Evolutionary conservation across 257 asterid species (phyloP), one percentile per base, ranked within the genome.

Genomic region (Solanum bukasovii): DNA sequence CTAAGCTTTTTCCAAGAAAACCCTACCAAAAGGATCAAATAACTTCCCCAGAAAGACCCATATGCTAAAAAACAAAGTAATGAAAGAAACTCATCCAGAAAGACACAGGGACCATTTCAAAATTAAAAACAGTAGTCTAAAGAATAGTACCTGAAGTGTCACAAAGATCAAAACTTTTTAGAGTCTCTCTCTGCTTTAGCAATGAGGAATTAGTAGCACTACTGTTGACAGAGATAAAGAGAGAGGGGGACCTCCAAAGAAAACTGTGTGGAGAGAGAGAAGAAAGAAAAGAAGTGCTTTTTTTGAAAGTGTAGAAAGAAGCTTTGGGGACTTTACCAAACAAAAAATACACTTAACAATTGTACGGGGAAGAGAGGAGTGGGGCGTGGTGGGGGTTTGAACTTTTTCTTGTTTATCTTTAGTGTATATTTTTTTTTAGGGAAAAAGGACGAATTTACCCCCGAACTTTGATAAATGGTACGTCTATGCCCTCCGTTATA

Each of bases 141-240:
- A 86, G 70, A 31, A 44, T 71, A 21, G 73, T 72, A 86, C 56
- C 38, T 86, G 59, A 86, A 86, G 46, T 34, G 56, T 79, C 84
- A 29, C 46, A 86, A 49, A 86, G 88, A 72, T 86, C 25, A 72
- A 35, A 86, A 72, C 84, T 86, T 72, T 86, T 86, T 42, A 29
- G 40, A 31, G 46, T 49, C 59, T 68, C 44, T 52, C 63, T 46
- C 67, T 33, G 23, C 61, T 85, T 42, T 25, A 52, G 49, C 31
- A 72, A 86, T 46, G 72, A 25, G 67, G 84, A 18, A 71, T 42
- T 78, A 78, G 84, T 20, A 40, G 63, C 84, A 78, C 63, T 78
- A 78, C 37, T 40, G 84, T 78, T 25, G 84, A 79, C 84, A 79
- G 84, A 79, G 84, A 79, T 79, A 74, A 38, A 86, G 82, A 86